Percentiles rank a stretch among this genome's conserved stretches.
These are phyloP conservation scores for Borealophlyctis nickersoniae DNA, from an alignment of 192 early-diverging fungal species.

Conservation along the genomic window DNA sequence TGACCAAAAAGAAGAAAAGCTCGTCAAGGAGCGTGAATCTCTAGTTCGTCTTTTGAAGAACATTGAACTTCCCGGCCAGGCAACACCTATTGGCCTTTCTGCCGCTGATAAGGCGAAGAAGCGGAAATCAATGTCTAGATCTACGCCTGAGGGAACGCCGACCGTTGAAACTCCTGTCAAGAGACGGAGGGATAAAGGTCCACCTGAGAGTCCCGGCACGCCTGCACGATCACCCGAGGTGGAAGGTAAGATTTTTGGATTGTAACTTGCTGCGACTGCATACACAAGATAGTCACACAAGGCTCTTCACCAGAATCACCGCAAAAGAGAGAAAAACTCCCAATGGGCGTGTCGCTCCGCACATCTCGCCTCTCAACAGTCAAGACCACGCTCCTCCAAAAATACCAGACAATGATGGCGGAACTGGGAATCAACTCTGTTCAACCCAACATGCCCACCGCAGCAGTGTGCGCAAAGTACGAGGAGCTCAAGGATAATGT, in stretches of 20 bases:
- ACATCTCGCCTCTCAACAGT: conserved; percentile 53
- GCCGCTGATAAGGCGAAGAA: conserved; percentile 6
- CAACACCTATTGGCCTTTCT: neutral
- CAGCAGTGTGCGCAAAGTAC: conserved; percentile 73
- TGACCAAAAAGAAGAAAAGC: conserved; percentile 74
- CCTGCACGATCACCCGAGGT: conserved; percentile 10
- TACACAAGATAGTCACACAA: too few relatives aligned
- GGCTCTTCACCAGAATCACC: too few relatives aligned
- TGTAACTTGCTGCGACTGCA: too few relatives aligned
- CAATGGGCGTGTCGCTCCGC: conserved; percentile 62
- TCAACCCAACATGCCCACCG: conserved; percentile 77
- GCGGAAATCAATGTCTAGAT: too few relatives aligned
- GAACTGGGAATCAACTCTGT: conserved; percentile 49
- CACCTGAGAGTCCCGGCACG: conserved; percentile 1
- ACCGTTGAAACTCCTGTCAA: too few relatives aligned
- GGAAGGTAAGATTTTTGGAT: neutral
- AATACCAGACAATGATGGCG: conserved; percentile 51
- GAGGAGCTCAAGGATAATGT: conserved; percentile 74
- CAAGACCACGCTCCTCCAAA: conserved; percentile 48
- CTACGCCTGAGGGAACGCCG: too few relatives aligned
- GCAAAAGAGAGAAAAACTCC: too few relatives aligned
- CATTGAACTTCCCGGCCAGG: conserved; percentile 25
- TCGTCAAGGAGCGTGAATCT: conserved; percentile 75
- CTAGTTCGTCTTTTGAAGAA: conserved; percentile 60
- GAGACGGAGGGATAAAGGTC: conserved; percentile 17